These are phyloP conservation scores for Cladosporium sp. DNA, from an alignment of 2,329 filamentous ascomycete genomes.

Conservation along the genomic window DNA sequence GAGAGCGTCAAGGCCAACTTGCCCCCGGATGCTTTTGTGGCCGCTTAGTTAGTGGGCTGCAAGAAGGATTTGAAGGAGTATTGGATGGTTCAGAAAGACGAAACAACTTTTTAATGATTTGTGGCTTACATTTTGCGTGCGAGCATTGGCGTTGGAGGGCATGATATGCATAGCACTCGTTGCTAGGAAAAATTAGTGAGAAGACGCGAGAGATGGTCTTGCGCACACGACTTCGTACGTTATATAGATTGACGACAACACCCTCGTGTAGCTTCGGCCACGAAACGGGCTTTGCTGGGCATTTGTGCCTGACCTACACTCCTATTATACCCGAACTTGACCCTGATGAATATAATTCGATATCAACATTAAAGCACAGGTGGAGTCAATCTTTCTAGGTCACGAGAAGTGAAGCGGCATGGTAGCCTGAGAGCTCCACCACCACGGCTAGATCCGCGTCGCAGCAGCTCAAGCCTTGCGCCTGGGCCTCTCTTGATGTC, in stretches of 20 bases:
- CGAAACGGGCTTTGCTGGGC: neutral
- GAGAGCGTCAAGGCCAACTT: conserved; percentile 62
- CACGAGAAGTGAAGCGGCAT: no score
- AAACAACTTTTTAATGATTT: neutral
- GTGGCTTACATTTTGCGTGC: neutral
- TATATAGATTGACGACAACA: conserved; percentile 9
- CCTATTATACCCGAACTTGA: neutral
- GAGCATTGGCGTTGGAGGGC: conserved; percentile 6
- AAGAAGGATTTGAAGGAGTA: neutral
- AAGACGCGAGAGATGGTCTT: neutral
- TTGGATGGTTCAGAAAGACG: neutral
- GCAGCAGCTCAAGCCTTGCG: neutral
- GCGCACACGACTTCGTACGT: neutral
- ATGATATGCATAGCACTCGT: neutral
- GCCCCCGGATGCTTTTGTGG: conserved; percentile 39
- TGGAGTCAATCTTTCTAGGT: no score
- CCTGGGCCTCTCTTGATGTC: neutral
- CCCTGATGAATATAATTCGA: no score
- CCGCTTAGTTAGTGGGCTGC: conserved; percentile 3
- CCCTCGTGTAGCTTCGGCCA: neutral
- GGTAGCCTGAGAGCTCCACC: no score
- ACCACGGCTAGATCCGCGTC: neutral
- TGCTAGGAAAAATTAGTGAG: neutral
- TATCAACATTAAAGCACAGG: no score
- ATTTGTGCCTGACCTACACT: neutral